These are phyloP conservation scores for Starmera dryadoides DNA, from an alignment of 805 yeast genomes.

Conservation along the genomic window DNA sequence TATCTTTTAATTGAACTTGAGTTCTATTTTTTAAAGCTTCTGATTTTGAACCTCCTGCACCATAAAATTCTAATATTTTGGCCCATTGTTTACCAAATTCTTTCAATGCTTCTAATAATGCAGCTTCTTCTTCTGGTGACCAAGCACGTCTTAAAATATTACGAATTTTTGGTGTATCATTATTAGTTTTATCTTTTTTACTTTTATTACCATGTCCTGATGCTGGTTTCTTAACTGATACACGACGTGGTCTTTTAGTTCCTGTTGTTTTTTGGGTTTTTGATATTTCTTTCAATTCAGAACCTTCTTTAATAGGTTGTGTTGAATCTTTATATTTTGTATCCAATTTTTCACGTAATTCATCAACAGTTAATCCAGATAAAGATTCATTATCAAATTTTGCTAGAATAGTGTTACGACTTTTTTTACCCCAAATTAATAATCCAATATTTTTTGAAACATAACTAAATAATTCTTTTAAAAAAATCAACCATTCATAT, in stretches of 20 bases:
- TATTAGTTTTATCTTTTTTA: constrained; percentile 19
- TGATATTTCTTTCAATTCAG: constrained; percentile 10
- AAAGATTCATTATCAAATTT: constrained; percentile 2
- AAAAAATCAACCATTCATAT: constrained; percentile 82
- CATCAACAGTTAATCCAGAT: constrained; percentile 13
- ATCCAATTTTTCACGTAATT: constrained; percentile 10
- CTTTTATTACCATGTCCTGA: constrained; percentile 5
- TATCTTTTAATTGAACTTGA: constrained; percentile 90
- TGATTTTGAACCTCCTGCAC: constrained; percentile 84
- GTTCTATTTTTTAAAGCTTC: constrained; percentile 83
- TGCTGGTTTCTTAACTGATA: no score
- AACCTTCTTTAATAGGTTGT: constrained; percentile 11
- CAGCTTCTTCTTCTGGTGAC: constrained; percentile 85
- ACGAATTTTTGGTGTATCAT: constrained; percentile 7
- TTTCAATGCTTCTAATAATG: constrained; percentile 73
- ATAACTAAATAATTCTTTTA: constrained; percentile 73
- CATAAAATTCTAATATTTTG: constrained; percentile 80
- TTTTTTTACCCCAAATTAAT: constrained; percentile 61
- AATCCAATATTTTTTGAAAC: constrained; percentile 68
- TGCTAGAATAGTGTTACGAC: constrained; percentile 19
- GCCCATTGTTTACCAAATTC: constrained; percentile 91
- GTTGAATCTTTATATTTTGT: constrained; percentile 4
- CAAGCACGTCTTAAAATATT: constrained; percentile 56
- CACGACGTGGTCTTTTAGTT: constrained; percentile 2
- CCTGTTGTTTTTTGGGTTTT: constrained; percentile 2